Base-by-base conservation (phyloP, 169 alveolate species). In the Plasmodium gaboni region DNA sequence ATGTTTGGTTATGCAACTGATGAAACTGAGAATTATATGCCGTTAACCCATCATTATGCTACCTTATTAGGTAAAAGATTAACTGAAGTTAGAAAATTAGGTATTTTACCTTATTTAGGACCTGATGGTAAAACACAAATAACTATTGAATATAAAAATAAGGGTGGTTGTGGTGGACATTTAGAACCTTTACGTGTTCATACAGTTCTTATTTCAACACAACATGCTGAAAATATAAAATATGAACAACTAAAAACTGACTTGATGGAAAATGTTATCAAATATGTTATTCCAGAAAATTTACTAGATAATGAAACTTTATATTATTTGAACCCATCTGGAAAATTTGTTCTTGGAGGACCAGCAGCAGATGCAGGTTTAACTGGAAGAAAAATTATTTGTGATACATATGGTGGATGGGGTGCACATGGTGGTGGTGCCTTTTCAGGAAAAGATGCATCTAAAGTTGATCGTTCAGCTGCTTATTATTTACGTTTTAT, bases 401-500 rank as follows among this genome's bases (percentile, higher is more conserved):
- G 98, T 48, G 99, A 98, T 94, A 99, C 99, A 24, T 99, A 98
- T 94, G 99, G 99, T 28, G 99, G 99, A 61, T 98, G 99, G 99
- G 99, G 99, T 13, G 99, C 99, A 22, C 99, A 98, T 93, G 99
- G 99, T 22, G 99, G 99, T 12, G 99, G 99, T 61, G 99, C 99
- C 64, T 99, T 99, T 97, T 98, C 99, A 63, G 99, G 99, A 90
- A 99, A 99, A 93, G 99, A 99, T 88, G 94, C 99, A 64, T 96
- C 99, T 48, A 99, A 99, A 95, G 99, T 98, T 46, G 99, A 99
- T 91, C 96, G 99, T 59, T 97, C 99, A 13, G 99, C 99, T 22
- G 99, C 99, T 32, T 99, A 99, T 95, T 98, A 98, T 83, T 99
- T 99, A 85, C 97, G 99, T 73, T 96, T 97, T 96, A 98, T 98